Conservation (phyloP, 768 basidiomycete species). For the Dioszegia crocea region DNA sequence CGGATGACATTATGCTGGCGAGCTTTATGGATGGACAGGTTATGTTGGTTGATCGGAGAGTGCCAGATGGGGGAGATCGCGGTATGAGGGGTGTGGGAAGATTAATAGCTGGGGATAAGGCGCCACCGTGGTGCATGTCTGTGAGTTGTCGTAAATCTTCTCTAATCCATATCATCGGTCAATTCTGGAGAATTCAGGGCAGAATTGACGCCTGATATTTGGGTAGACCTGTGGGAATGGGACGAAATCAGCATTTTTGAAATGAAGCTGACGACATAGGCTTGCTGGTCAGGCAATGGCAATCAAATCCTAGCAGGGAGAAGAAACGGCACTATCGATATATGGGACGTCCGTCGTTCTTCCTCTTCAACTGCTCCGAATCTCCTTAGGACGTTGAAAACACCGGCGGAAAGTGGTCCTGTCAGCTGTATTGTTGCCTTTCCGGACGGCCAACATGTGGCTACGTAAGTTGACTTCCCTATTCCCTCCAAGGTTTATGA, state of each 20-base stretch:
- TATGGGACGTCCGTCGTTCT: constrained; percentile 84
- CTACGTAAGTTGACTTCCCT: constrained; percentile 60
- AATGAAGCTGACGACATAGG: constrained; percentile 56
- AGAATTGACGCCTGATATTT: too few species aligned
- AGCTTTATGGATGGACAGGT: constrained; percentile 89
- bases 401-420: constrained; percentile 81
- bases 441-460: constrained; percentile 86
- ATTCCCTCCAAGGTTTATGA: background rate
- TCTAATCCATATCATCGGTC: too few species aligned
- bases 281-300: constrained; percentile 89
- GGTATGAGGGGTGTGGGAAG: constrained; percentile 65
- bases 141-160: constrained; percentile 54
- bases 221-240: too few species aligned
- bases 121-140: constrained; percentile 92
- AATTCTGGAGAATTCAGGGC: too few species aligned
- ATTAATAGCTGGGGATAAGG: constrained; percentile 84
- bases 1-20: constrained; percentile 79
- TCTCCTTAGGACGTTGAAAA: constrained; percentile 73
- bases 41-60: constrained; percentile 82
- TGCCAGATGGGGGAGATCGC: constrained; percentile 46
- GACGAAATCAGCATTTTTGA: too few species aligned
- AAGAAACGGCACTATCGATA: constrained; percentile 81
- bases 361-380: constrained; percentile 66
- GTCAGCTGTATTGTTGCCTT: constrained; percentile 88
- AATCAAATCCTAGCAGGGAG: constrained; percentile 84